These are phyloP conservation scores for Oenanthe sinensis DNA, from an alignment of 129 eudicot genomes.

Conservation along the genomic window DNA sequence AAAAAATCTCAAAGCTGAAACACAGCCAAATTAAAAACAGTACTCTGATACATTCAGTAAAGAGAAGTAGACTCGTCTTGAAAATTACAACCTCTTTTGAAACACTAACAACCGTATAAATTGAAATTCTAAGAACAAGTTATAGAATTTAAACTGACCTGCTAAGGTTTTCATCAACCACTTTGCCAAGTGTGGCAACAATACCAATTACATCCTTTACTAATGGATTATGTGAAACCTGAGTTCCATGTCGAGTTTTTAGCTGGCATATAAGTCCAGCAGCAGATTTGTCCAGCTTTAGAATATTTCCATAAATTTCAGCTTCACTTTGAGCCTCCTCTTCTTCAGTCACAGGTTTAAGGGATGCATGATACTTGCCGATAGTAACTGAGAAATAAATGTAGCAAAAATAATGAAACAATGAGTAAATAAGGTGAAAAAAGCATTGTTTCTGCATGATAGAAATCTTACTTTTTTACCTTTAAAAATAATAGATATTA, in stretches of 20 bases:
- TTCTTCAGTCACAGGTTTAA: constrained; percentile 19
- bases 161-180: constrained; percentile 72
- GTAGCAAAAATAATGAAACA: neutral
- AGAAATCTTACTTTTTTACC: neutral
- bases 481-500: neutral
- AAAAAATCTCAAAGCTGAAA: neutral
- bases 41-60: neutral
- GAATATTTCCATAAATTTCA: constrained; percentile 32
- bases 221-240: constrained; percentile 28
- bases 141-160: constrained; percentile 29
- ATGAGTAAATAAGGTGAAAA: neutral
- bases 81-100: neutral
- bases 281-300: constrained; percentile 60
- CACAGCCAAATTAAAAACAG: neutral
- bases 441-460: neutral
- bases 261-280: constrained; percentile 56
- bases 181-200: constrained; percentile 81
- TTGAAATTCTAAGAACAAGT: neutral
- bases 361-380: constrained; percentile 38
- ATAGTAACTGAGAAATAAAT: constrained; percentile 31
- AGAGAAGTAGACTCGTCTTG: neutral
- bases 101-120: neutral
- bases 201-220: constrained; percentile 59
- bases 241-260: constrained; percentile 27
- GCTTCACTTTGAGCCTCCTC: constrained; percentile 39